Conservation (phyloP, 140 eudicot genomes). For the Cichorium intybus region DNA sequence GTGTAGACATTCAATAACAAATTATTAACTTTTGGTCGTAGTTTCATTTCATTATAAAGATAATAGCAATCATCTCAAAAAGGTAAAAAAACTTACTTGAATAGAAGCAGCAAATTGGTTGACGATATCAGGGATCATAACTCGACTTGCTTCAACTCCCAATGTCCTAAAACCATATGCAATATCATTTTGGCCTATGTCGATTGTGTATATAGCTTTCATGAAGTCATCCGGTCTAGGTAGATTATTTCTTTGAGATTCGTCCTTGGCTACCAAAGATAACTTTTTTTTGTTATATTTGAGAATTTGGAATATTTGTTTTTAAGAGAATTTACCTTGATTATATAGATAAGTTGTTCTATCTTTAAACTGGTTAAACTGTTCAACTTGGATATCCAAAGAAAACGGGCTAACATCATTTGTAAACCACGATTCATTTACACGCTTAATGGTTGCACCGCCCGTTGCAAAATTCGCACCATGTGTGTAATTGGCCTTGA, state of each 20-base stretch:
- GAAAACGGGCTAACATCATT: constrained; percentile 63
- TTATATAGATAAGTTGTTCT: constrained; percentile 47
- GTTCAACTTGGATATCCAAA: constrained; percentile 61
- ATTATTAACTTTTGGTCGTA: not conserved
- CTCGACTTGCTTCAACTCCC: constrained; percentile 34
- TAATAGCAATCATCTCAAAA: not conserved
- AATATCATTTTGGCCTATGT: constrained; percentile 75
- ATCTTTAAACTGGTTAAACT: constrained; percentile 54
- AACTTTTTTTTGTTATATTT: not conserved
- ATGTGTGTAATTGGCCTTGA: constrained; percentile 57
- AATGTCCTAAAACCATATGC: constrained; percentile 42
- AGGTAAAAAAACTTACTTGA: constrained; percentile 33
- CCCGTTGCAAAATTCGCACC: constrained; percentile 90
- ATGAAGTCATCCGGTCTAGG: constrained; percentile 60
- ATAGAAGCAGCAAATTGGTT: constrained; percentile 42
- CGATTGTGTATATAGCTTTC: constrained; percentile 64
- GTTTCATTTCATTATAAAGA: not conserved
- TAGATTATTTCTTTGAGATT: constrained; percentile 34
- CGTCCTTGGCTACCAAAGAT: constrained; percentile 28
- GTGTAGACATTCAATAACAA: not conserved
- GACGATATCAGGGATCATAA: constrained; percentile 39
- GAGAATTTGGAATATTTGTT: not conserved
- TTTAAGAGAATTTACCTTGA: constrained; percentile 40
- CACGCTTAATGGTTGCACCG: constrained; percentile 68
- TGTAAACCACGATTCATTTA: constrained; percentile 50